Base-by-base conservation (phyloP, 2,329 filamentous ascomycete genomes). In the Cladobotryum protrusum region DNA sequence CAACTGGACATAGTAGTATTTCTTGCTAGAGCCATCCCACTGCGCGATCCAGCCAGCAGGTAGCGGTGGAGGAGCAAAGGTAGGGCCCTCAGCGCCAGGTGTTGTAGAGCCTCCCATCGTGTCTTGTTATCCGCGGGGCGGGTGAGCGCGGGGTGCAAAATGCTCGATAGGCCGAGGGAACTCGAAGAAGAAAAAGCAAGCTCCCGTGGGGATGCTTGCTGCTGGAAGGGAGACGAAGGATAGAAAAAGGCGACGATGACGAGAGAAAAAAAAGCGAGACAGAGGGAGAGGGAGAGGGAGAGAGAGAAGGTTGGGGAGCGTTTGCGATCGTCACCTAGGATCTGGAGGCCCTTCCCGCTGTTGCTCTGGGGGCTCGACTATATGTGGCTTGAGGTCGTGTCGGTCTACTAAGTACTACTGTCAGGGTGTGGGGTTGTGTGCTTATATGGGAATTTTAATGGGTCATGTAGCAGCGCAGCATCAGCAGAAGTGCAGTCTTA, bases 1-100 rank as follows among this genome's bases (percentile, higher is more conserved):
- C 48, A 88, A 78, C 66, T 87, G 83, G 45, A 88, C 85, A 64
- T 81, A 86, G 66, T 86, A 86, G 64, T 85, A 86, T 65, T 84
- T 84, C 64, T 73, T 78, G 65, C 75, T 81, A 50, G 73, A 63
- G 54, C 76, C 78, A 62, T 86, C 82, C 82, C 82, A 86, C 69
- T 86, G 82, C 52, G 82, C 81, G 61, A 85, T 85, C 82, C 82
- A 86, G 60, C 82, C 82, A 12, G 79, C 69, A 45, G 82, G 82
- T 47, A 85, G 74, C 43, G 72, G 70, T 43, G 82, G 82, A 56
- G 82, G 82, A 56, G 72, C 75, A 59, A 73, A 81, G 61, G 77
- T 77, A 57, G 79, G 79, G 61, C 79, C 79, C 61, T 79, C 77
- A 66, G 75, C 73, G 67, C 74, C 72, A 55, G 79, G 79, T 57